Evolutionary conservation across 225 moss, liverwort and hornwort species (phyloP).

Genomic region (Rhytidiadelphus loreus): DNA sequence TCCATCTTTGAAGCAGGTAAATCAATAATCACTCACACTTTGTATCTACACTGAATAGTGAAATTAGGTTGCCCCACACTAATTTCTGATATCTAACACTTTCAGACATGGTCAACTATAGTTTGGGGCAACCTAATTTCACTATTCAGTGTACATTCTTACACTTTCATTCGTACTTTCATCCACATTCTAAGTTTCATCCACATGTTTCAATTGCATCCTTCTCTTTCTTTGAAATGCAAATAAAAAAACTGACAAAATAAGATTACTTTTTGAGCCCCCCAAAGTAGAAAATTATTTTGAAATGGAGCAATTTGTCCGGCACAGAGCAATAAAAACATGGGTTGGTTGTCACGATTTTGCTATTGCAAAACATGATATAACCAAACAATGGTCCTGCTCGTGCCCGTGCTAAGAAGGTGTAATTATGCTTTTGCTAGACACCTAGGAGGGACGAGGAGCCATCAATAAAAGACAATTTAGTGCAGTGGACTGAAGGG

Average conservation of each 20-base stretch:
- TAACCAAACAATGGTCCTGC: not conserved
- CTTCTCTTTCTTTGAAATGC: not conserved
- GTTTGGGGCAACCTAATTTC: too few species aligned
- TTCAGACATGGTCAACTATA: too few species aligned
- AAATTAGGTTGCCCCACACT: too few species aligned
- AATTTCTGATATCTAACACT: too few species aligned
- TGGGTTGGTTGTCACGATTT: too few species aligned
- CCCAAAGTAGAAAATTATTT: not conserved
- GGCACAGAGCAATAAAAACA: not conserved
- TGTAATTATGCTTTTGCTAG: not conserved
- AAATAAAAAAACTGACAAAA: not conserved
- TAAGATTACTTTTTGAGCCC: too few species aligned
- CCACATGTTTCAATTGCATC: rapidly evolving
- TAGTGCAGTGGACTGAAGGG: too few species aligned
- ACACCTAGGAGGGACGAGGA: not conserved
- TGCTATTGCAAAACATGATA: not conserved
- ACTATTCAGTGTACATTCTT: too few species aligned
- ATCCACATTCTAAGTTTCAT: too few species aligned
- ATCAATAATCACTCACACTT: too few species aligned
- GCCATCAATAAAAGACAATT: too few species aligned
- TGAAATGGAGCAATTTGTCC: not conserved
- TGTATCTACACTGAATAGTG: too few species aligned
- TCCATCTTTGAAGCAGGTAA: not conserved
- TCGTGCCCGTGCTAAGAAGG: rapidly evolving
- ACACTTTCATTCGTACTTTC: not conserved